These are phyloP conservation scores for Saprolegnia parasitica DNA, from an alignment of 352 stramenopile genomes.

Conservation along the genomic window DNA sequence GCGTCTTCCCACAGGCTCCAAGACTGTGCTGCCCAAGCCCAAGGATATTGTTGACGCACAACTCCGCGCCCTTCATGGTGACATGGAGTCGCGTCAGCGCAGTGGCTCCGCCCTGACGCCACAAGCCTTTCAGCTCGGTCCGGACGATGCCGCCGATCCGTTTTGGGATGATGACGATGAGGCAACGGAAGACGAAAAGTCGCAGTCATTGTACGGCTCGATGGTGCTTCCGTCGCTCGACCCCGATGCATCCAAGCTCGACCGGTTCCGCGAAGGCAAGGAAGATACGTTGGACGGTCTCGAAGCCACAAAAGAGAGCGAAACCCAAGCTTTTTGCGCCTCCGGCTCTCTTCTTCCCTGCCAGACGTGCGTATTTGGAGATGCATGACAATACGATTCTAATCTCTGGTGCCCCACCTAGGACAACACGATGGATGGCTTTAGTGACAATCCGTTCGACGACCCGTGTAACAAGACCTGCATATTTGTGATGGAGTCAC, in stretches of 20 bases:
- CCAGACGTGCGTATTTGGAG: slow-evolving; percentile 3
- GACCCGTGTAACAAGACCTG: slow-evolving; percentile 34
- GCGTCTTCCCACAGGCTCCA: slow-evolving; percentile 26
- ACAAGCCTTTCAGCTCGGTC: slow-evolving; percentile 57
- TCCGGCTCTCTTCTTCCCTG: slow-evolving; percentile 23
- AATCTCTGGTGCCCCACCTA: neutral
- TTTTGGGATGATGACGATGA: slow-evolving; percentile 60
- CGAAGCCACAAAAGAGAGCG: slow-evolving; percentile 33
- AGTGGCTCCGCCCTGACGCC: neutral
- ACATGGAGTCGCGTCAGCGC: neutral
- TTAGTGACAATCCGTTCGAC: slow-evolving; percentile 66
- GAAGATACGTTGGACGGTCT: slow-evolving; percentile 67
- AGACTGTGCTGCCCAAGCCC: neutral
- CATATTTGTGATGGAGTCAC: neutral
- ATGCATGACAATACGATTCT: too few species aligned
- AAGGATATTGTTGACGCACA: neutral
- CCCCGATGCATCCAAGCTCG: slow-evolving; percentile 61
- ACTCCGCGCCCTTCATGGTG: neutral
- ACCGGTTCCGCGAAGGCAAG: slow-evolving; percentile 67
- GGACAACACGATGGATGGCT: slow-evolving; percentile 34
- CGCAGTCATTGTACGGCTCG: slow-evolving; percentile 50
- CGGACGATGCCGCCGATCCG: slow-evolving; percentile 74
- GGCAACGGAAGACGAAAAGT: slow-evolving; percentile 15
- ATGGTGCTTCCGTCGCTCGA: slow-evolving; percentile 40
- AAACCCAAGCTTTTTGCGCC: slow-evolving; percentile 2